Conservation (phyloP, 192 early-diverging fungal genomes). For the Coemansia sp. region DNA sequence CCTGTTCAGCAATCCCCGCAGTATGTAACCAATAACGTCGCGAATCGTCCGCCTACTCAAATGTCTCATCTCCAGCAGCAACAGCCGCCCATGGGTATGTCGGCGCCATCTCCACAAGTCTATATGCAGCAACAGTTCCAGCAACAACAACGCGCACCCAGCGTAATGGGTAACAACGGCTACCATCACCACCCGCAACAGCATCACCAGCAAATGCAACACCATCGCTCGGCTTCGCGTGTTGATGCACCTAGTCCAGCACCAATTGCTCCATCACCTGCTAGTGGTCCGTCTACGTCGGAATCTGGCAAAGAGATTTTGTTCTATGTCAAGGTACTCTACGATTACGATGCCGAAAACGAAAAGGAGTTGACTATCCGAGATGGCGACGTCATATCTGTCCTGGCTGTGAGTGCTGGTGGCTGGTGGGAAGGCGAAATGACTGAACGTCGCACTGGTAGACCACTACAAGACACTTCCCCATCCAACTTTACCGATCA, state of each 20-base stretch:
- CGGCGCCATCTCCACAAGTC: constrained; percentile 35
- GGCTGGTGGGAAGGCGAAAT: constrained; percentile 61
- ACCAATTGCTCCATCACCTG: not conserved
- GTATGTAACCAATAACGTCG: not conserved
- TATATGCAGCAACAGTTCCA: constrained; percentile 6
- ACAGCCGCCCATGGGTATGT: not conserved
- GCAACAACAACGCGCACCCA: constrained; percentile 33
- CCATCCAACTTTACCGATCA: constrained; percentile 58
- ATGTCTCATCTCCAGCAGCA: not conserved
- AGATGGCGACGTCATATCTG: constrained; percentile 54
- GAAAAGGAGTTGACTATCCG: constrained; percentile 50
- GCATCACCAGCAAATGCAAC: no score
- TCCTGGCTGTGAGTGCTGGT: constrained; percentile 47
- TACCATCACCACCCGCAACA: no score
- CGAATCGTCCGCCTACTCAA: not conserved
- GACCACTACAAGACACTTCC: constrained; percentile 46
- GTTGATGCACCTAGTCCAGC: constrained; percentile 6
- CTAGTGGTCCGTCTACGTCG: constrained; percentile 9
- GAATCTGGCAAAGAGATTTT: constrained; percentile 47
- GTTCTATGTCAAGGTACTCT: constrained; percentile 56
- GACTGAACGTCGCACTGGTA: constrained; percentile 44
- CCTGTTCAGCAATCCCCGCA: constrained; percentile 1
- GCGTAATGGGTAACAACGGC: constrained; percentile 28
- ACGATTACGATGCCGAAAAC: constrained; percentile 57
- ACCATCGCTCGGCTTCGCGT: constrained; percentile 12